Conservation (phyloP, 2,329 filamentous ascomycete genomes). For the Neofusicoccum cordaticola region DNA sequence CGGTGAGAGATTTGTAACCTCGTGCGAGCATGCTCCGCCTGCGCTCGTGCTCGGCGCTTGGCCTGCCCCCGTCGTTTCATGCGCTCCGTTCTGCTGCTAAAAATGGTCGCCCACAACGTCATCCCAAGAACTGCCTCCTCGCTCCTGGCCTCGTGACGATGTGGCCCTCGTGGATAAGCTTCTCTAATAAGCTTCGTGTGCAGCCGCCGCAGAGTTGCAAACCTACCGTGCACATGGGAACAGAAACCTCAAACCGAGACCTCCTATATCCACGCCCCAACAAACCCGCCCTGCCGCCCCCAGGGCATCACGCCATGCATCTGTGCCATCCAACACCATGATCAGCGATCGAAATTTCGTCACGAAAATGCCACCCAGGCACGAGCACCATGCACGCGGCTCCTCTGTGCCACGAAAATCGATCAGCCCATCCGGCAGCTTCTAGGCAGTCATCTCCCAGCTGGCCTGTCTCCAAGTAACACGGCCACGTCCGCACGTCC, state of each 20-base stretch:
- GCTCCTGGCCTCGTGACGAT: neutral
- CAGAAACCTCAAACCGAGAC: neutral
- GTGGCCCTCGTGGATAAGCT: neutral
- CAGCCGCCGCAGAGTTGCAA: neutral
- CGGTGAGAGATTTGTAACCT: neutral
- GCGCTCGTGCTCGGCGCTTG: too few species aligned
- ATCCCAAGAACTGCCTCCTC: neutral
- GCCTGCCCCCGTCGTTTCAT: neutral
- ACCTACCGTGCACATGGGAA: neutral
- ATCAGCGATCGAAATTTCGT: neutral
- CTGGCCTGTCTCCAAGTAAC: too few species aligned
- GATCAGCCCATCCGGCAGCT: neutral
- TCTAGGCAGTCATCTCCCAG: neutral
- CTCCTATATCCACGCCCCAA: neutral
- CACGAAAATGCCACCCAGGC: neutral
- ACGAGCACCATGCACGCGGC: neutral
- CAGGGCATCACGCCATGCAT: neutral
- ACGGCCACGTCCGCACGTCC: too few species aligned
- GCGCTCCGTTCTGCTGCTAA: neutral
- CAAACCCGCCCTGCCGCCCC: neutral
- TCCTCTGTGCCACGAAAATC: neutral
- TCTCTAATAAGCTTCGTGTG: constrained; percentile 8
- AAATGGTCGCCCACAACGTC: neutral
- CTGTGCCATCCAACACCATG: neutral
- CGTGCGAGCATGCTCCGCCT: too few species aligned